phyloP scores from a whole-genome alignment of 768 basidiomycete genomes.

The Zangia roseola region DNA sequence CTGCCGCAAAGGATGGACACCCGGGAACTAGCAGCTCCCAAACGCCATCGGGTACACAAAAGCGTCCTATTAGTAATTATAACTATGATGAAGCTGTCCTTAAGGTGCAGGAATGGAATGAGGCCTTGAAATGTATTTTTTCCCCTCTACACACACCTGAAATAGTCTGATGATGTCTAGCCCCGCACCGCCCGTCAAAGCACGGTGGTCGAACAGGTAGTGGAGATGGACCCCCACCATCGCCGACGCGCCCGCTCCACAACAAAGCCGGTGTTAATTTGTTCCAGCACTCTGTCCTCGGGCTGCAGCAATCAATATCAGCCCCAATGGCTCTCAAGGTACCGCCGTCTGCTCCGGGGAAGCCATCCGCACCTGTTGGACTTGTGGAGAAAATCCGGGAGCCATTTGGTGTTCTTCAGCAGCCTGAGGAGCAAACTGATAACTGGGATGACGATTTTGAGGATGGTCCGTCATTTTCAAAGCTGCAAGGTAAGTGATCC shows the following conservation, averaged over 20 bases:
- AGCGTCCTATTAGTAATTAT: slow-evolving; percentile 69
- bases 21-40: slow-evolving; percentile 34
- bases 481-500: slow-evolving; percentile 55
- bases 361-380: slow-evolving; percentile 27
- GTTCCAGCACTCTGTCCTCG: slow-evolving; percentile 33
- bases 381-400: slow-evolving; percentile 42
- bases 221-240: slow-evolving; percentile 41
- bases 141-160: slow-evolving; percentile 15
- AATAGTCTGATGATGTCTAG: slow-evolving; percentile 35
- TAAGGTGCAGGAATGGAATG: slow-evolving; percentile 98
- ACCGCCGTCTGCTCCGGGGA: slow-evolving; percentile 16
- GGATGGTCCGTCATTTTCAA: slow-evolving; percentile 85
- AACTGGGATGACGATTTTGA: slow-evolving; percentile 99
- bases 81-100: slow-evolving; percentile 93
- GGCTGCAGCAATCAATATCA: slow-evolving; percentile 35
- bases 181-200: slow-evolving; percentile 74
- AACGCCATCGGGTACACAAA: slow-evolving; percentile 34
- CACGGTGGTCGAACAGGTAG: slow-evolving; percentile 45
- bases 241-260: slow-evolving; percentile 38
- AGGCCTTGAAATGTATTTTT: slow-evolving; percentile 80
- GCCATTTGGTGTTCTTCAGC: slow-evolving; percentile 62
- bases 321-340: slow-evolving; percentile 28
- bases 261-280: slow-evolving; percentile 26
- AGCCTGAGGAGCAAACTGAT: slow-evolving; percentile 85
- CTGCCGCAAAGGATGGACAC: slow-evolving; percentile 28